Evolutionary conservation across 1,284 basidiomycete genomes (phyloP).

Genomic region (Veloporphyrellus conicus): DNA sequence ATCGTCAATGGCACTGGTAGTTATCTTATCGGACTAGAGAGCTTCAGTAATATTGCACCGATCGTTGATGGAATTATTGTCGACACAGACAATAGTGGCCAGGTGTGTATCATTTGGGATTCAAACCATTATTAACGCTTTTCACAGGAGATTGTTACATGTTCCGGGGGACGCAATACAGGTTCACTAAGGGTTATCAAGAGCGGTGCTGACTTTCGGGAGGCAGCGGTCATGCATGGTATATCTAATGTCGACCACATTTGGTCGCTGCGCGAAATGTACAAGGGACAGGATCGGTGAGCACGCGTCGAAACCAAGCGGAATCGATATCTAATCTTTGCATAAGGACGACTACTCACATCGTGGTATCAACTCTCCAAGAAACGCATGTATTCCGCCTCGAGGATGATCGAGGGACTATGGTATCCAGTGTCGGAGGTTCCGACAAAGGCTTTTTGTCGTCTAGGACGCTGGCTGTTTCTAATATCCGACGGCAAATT

Average conservation of each 20-base stretch:
- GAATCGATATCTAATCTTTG: neutral
- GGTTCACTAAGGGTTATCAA: slow-evolving; percentile 81
- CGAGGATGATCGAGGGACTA: slow-evolving; percentile 33
- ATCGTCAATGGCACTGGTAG: slow-evolving; percentile 50
- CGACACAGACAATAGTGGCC: slow-evolving; percentile 70
- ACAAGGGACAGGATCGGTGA: slow-evolving; percentile 51
- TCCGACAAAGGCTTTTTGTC: slow-evolving; percentile 43
- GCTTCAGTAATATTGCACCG: slow-evolving; percentile 81
- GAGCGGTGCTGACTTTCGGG: slow-evolving; percentile 81
- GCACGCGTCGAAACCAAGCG: slow-evolving; percentile 21
- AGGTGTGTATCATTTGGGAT: slow-evolving; percentile 45
- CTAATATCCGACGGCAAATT: slow-evolving; percentile 47
- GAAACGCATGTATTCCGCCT: slow-evolving; percentile 53
- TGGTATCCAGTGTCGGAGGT: slow-evolving; percentile 36
- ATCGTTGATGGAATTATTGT: slow-evolving; percentile 81
- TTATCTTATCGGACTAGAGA: slow-evolving; percentile 57
- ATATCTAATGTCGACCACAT: slow-evolving; percentile 55
- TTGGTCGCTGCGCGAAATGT: slow-evolving; percentile 60
- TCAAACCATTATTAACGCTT: slow-evolving; percentile 6
- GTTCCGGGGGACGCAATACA: slow-evolving; percentile 79
- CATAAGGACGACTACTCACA: slow-evolving; percentile 47
- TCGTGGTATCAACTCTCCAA: slow-evolving; percentile 56
- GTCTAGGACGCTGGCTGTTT: slow-evolving; percentile 62
- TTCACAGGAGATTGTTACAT: slow-evolving; percentile 76
- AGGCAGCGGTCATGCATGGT: slow-evolving; percentile 59